Conservation (phyloP, 495 filamentous ascomycete genomes). For the Xylaria acuta region DNA sequence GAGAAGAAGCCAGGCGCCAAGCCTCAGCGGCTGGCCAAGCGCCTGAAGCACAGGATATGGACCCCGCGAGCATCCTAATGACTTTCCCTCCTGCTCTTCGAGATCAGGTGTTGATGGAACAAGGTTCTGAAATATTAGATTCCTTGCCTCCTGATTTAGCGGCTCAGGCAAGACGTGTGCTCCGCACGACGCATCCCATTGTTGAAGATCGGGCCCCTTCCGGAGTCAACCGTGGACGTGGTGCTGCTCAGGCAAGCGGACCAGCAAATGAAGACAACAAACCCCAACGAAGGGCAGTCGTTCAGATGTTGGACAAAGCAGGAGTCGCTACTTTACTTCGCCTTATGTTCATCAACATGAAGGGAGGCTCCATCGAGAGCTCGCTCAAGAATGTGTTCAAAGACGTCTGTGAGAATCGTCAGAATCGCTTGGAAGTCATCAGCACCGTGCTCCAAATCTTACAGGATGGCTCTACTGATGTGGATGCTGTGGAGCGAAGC, state of each 20-base stretch:
- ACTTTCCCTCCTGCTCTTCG: constrained; percentile 86
- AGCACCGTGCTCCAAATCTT: constrained; percentile 90
- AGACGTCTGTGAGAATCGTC: constrained; percentile 89
- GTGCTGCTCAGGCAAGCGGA: constrained; percentile 37
- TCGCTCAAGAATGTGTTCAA: constrained; percentile 85
- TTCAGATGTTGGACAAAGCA: constrained; percentile 96
- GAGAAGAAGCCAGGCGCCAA: constrained; percentile 70
- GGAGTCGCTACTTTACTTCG: constrained; percentile 93
- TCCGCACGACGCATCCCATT: constrained; percentile 36
- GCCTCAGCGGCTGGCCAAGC: constrained; percentile 59
- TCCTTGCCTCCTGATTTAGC: constrained; percentile 85
- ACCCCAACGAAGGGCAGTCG: constrained; percentile 74
- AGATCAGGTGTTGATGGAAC: constrained; percentile 85
- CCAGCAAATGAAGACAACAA: constrained; percentile 56
- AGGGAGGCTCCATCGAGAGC: constrained; percentile 75
- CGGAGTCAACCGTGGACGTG: constrained; percentile 38
- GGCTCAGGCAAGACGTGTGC: constrained; percentile 77
- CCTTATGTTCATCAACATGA: constrained; percentile 94
- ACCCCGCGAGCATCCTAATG: constrained; percentile 88
- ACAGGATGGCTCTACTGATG: constrained; percentile 94
- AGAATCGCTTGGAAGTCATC: constrained; percentile 94
- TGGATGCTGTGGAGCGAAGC: constrained; percentile 91
- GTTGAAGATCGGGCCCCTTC: constrained; percentile 33
- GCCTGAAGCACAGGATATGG: constrained; percentile 79
- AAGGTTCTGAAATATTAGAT: constrained; percentile 85